These are phyloP conservation scores for Fusarium algeriense DNA, from an alignment of 2,329 filamentous ascomycete species.

Conservation along the genomic window DNA sequence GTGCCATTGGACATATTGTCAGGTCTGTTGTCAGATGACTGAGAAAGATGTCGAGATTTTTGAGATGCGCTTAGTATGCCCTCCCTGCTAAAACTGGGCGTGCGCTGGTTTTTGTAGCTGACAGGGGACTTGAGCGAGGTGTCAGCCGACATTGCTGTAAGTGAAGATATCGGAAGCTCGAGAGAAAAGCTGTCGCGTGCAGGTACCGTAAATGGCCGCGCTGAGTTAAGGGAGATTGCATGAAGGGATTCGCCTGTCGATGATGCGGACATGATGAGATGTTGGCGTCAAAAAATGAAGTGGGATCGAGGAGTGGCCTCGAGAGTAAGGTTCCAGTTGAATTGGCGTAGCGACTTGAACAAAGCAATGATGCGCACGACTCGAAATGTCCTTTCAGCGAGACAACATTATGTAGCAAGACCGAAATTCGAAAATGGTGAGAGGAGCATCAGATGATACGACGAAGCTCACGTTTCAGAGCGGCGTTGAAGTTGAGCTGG, in stretches of 20 bases:
- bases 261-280: slow-evolving; percentile 63
- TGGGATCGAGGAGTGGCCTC: slow-evolving; percentile 29
- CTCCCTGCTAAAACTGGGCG: slow-evolving; percentile 63
- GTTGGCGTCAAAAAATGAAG: slow-evolving; percentile 40
- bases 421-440: slow-evolving; percentile 21
- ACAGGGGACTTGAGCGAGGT: slow-evolving; percentile 65
- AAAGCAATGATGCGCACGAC: slow-evolving; percentile 17
- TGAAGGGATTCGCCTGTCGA: slow-evolving; percentile 66
- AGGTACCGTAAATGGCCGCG: slow-evolving; percentile 60
- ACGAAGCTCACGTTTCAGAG: slow-evolving; percentile 19
- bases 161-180: slow-evolving; percentile 61
- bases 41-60: slow-evolving; percentile 67
- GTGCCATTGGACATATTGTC: slow-evolving; percentile 59
- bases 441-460: slow-evolving; percentile 34
- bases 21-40: slow-evolving; percentile 63
- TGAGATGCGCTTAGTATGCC: slow-evolving; percentile 66
- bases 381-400: slow-evolving; percentile 32
- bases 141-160: slow-evolving; percentile 58
- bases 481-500: slow-evolving; percentile 5
- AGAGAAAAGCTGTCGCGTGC: slow-evolving; percentile 62
- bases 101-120: slow-evolving; percentile 61
- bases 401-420: slow-evolving; percentile 38
- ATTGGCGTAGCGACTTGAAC: background rate
- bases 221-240: slow-evolving; percentile 55
- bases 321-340: slow-evolving; percentile 6